Percentiles rank a stretch among this genome's conserved stretches.
Conservation (phyloP, 2,329 filamentous ascomycete species). For the Camillea tinctor region DNA sequence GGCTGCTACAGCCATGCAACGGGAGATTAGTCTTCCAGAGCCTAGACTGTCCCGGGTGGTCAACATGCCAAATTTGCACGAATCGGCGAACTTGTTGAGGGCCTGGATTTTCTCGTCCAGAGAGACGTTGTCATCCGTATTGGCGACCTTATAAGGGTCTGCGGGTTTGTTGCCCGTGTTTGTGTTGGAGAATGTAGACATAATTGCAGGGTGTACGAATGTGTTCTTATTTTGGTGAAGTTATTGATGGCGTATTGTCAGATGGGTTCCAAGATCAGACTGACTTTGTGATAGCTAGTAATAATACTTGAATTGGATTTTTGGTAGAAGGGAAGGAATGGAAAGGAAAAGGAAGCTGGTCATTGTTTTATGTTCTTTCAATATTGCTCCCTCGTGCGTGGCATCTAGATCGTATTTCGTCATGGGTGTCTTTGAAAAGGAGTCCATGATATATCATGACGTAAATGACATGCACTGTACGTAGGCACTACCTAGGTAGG, state of each 20-base stretch:
- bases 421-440: constrained; percentile 17
- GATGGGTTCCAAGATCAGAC: no score
- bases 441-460: constrained; percentile 19
- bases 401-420: constrained; percentile 19
- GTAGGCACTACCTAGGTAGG: no score
- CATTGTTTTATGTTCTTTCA: no score
- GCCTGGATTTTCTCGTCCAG: constrained; percentile 76
- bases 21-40: constrained; percentile 68
- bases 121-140: constrained; percentile 61
- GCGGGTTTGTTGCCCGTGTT: constrained; percentile 60
- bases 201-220: constrained; percentile 29
- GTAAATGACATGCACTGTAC: constrained; percentile 12
- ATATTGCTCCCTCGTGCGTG: no score
- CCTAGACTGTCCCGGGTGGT: constrained; percentile 69
- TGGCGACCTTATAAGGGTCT: constrained; percentile 76
- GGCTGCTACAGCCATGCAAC: constrained; percentile 82
- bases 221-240: no score
- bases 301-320: no score
- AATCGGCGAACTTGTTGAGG: constrained; percentile 66
- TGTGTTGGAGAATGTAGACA: constrained; percentile 56
- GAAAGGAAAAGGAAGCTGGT: no score
- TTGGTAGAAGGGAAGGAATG: neutral
- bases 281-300: no score
- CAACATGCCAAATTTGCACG: constrained; percentile 85
- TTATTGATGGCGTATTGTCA: no score